Evolutionary conservation across 257 asterid species (phyloP).

Genomic region (Ligustrum vulgare): DNA sequence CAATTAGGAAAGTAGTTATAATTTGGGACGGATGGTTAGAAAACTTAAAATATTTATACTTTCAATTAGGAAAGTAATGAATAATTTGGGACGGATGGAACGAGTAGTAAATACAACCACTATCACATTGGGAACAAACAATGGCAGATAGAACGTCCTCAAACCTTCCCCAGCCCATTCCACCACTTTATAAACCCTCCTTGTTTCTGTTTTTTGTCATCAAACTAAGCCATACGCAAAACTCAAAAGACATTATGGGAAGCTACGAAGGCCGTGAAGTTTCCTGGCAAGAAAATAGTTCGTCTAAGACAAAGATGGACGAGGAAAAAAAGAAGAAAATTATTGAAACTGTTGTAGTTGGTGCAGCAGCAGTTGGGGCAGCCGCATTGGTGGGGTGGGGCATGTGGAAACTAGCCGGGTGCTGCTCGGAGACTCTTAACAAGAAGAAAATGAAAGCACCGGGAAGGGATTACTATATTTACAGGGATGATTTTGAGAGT

Average conservation of each 20-base stretch:
- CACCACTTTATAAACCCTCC: background rate
- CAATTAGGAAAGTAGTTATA: no score
- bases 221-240: background rate
- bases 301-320: background rate
- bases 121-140: background rate
- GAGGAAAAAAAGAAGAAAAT: background rate
- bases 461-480: slow-evolving; percentile 12
- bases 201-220: background rate
- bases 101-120: no score
- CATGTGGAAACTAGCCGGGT: background rate
- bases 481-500: slow-evolving; percentile 9
- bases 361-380: background rate
- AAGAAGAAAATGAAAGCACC: slow-evolving; percentile 20
- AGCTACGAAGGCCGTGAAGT: background rate
- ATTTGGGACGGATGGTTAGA: no score
- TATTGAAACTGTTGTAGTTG: background rate
- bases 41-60: no score
- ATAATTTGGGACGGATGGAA: no score
- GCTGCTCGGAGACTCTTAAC: background rate
- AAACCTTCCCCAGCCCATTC: background rate
- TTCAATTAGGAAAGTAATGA: no score
- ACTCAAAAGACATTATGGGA: background rate
- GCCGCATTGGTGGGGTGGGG: background rate
- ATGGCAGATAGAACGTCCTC: background rate
- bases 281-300: background rate